Evolutionary conservation across 1,284 basidiomycete genomes (phyloP).

Genomic region (Ganoderma multipileum): DNA sequence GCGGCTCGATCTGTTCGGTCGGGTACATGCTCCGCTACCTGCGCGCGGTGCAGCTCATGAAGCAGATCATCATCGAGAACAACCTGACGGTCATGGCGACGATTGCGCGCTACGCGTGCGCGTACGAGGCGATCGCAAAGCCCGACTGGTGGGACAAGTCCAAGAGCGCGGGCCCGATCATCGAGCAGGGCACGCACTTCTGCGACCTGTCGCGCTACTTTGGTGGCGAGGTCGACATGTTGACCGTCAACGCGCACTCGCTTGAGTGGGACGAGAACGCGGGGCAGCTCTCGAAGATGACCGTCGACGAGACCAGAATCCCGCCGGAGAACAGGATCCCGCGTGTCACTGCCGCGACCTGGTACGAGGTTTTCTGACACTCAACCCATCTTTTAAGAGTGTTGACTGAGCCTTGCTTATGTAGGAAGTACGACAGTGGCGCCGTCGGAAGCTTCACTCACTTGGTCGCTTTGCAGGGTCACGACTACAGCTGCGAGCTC

Average conservation of each 20-base stretch:
- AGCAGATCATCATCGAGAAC: conserved; percentile 94
- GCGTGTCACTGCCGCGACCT: conserved; percentile 80
- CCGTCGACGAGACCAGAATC: conserved; percentile 83
- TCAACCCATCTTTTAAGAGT: not conserved
- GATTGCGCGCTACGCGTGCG: conserved; percentile 94
- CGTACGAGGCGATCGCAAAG: conserved; percentile 91
- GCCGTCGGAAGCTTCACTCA: conserved; percentile 92
- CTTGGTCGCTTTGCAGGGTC: conserved; percentile 87
- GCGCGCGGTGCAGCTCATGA: conserved; percentile 97
- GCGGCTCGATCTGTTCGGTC: conserved; percentile 86
- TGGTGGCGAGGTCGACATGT: conserved; percentile 94
- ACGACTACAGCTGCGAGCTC: conserved; percentile 91
- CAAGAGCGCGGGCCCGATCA: conserved; percentile 88
- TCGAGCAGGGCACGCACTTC: conserved; percentile 97
- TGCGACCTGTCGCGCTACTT: conserved; percentile 96
- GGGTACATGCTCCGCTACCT: conserved; percentile 96
- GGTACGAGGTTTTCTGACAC: conserved; percentile 48
- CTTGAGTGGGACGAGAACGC: conserved; percentile 93
- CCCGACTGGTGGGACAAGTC: conserved; percentile 99
- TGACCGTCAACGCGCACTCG: conserved; percentile 84
- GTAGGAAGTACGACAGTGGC: conserved; percentile 91
- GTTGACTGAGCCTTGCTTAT: not conserved
- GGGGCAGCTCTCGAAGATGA: conserved; percentile 83
- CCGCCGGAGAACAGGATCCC: conserved; percentile 81
- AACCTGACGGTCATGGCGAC: conserved; percentile 97